Percentiles rank a stretch among this genome's conserved stretches.
phyloP scores from a whole-genome alignment of 129 eudicot genomes.

The Artemisia annua region DNA sequence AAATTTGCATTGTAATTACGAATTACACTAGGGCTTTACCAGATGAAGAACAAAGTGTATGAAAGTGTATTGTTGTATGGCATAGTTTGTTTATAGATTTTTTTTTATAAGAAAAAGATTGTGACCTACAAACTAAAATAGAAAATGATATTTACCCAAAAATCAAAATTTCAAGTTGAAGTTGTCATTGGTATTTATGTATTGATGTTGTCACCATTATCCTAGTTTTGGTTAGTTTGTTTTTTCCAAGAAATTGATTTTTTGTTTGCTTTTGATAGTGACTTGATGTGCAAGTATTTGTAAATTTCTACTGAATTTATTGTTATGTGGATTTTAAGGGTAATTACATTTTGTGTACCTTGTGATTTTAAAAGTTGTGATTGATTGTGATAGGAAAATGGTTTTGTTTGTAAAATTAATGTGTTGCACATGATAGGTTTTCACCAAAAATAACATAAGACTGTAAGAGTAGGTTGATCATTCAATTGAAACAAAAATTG shows the following conservation, averaged over 20 bases:
- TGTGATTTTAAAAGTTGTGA: no score
- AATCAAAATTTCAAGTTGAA: not conserved
- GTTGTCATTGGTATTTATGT: slow-evolving; percentile 3
- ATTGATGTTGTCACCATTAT: not conserved
- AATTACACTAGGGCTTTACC: not conserved
- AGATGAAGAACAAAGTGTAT: not conserved
- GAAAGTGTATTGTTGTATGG: not conserved
- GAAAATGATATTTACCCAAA: slow-evolving; percentile 11
- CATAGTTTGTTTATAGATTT: not conserved
- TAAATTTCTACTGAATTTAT: no score
- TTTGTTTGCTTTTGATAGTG: not conserved
- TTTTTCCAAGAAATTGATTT: not conserved
- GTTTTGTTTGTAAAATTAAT: no score
- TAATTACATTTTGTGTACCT: no score
- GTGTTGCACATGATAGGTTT: no score
- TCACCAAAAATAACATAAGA: no score
- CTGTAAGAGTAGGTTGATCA: no score
- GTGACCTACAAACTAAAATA: not conserved
- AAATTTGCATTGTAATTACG: not conserved
- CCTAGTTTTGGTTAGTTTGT: not conserved
- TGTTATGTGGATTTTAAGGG: no score
- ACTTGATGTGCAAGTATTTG: no score
- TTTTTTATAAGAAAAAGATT: slow-evolving; percentile 4
- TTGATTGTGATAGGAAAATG: no score
- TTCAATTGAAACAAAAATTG: no score